A percentile compares a stretch with the other conserved stretches of the same genome.
These are phyloP conservation scores for Lentithecium fluviatile DNA, from an alignment of 495 filamentous ascomycete genomes.

Conservation along the genomic window DNA sequence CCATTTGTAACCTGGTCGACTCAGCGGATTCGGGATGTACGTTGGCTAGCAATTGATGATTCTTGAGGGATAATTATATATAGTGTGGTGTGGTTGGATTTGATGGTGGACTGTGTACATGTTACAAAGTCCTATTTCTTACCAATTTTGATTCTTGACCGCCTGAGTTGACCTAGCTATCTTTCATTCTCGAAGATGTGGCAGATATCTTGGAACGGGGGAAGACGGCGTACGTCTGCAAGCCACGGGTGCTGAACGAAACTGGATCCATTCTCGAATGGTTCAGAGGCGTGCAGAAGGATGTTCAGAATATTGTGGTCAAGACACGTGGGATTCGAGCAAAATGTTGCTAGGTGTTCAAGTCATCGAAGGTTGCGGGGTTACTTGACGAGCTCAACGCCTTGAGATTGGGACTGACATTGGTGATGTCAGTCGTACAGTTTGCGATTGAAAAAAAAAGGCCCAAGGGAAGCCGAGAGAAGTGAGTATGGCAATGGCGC, in stretches of 20 bases:
- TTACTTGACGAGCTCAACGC: neutral
- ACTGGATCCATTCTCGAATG: neutral
- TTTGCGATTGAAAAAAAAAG: neutral
- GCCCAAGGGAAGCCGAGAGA: neutral
- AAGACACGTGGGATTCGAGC: neutral
- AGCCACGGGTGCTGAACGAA: neutral
- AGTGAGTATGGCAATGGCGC: neutral
- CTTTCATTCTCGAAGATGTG: neutral
- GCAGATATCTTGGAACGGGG: neutral
- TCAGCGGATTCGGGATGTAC: no score
- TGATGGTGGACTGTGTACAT: no score
- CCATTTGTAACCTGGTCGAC: no score
- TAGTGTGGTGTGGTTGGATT: no score
- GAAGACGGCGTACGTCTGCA: neutral
- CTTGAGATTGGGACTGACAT: neutral
- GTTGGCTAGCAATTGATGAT: no score
- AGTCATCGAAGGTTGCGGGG: neutral
- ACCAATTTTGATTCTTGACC: no score
- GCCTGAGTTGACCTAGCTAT: neutral
- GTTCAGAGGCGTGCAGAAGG: neutral
- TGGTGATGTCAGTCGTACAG: neutral
- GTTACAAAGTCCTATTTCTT: no score
- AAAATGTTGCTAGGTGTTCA: neutral
- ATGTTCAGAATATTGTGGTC: neutral
- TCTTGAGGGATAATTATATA: no score